Evolutionary conservation across 129 eudicot species (phyloP), one percentile per base, ranked within the genome.

Genomic region (Pulicaria dysenterica): DNA sequence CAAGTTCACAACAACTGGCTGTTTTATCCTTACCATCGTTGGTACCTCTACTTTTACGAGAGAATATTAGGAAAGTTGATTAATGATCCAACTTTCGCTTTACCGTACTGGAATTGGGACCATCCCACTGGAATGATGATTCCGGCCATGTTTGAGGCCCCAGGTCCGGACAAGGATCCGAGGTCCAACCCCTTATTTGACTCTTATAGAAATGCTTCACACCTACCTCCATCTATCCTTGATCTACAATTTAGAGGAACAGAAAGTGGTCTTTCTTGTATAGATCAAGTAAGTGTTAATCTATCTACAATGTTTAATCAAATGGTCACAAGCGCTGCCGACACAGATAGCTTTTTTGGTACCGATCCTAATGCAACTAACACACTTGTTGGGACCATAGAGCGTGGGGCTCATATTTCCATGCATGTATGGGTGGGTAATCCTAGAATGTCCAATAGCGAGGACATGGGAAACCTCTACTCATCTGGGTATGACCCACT

Each of bases 91-190:
- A 73, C 83, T 44, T 87, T 87, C 31, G 85, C 93, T 0, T 55
- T 82, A 43, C 93, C 93, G 0, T 87, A 41, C 13, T 87, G 93
- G 93, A 82, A 79, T 57, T 87, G 87, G 87, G 93, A 87, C 42
- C 3, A 73, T 0, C 67, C 83, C 0, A 65, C 49, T 2, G 89
- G 89, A 10, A 87, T 87, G 93, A 24, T 36, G 2, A 42, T 87
- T 9, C 87, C 93, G 1, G 38, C 85, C 8, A 72, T 82, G 47
- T 87, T 60, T 17, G 55, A 84, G 0, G 60, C 57, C 24, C 57
- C 57, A 6, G 57, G 19, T 17, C 2, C 5, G 0, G 4, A 1
- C 1, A 3, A 73, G 13, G 58, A 61, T 56, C 12, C 39, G 0
- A 73, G 55, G 4, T 78, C 87, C 5, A 56, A 56, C 0, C 50